Conservation (phyloP, 2,329 filamentous ascomycete genomes). For the Colletotrichum musicola region DNA sequence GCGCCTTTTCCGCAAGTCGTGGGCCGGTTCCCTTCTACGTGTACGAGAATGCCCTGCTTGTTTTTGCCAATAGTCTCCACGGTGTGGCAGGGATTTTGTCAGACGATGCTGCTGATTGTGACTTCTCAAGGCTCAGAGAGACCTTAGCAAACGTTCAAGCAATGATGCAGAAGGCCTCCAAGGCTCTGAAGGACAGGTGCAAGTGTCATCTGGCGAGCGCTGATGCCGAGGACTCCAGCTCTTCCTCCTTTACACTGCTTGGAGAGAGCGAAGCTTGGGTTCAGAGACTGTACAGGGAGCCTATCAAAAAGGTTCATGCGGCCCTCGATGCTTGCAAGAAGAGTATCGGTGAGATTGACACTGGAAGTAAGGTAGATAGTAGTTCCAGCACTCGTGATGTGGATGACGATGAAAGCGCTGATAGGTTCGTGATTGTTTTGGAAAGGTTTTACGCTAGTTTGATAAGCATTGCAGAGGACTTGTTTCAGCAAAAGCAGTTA, state of each 20-base stretch:
- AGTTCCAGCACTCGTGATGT: neutral
- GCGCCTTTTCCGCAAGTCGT: constrained; percentile 27
- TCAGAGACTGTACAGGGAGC: constrained; percentile 4
- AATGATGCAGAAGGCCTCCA: constrained; percentile 16
- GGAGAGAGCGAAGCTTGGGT: constrained; percentile 14
- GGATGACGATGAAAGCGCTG: neutral
- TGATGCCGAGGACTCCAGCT: neutral
- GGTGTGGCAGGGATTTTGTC: neutral
- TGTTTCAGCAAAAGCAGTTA: no score
- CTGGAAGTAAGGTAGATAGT: neutral
- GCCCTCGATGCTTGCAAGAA: constrained; percentile 22
- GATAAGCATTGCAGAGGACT: neutral
- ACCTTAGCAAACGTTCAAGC: constrained; percentile 1
- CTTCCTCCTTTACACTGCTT: neutral
- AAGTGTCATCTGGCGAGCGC: constrained; percentile 7
- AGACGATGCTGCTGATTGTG: neutral
- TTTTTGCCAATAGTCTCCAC: constrained; percentile 25
- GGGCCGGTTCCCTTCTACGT: constrained; percentile 26
- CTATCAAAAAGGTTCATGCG: constrained; percentile 7
- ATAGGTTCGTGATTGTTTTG: constrained; percentile 14
- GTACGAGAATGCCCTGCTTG: constrained; percentile 31
- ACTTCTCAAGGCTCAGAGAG: neutral
- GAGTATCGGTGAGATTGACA: neutral
- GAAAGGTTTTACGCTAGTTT: constrained; percentile 15
- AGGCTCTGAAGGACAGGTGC: constrained; percentile 18